These are phyloP conservation scores for Fusarium luffae DNA, from an alignment of 2,329 filamentous ascomycete genomes.

Conservation along the genomic window DNA sequence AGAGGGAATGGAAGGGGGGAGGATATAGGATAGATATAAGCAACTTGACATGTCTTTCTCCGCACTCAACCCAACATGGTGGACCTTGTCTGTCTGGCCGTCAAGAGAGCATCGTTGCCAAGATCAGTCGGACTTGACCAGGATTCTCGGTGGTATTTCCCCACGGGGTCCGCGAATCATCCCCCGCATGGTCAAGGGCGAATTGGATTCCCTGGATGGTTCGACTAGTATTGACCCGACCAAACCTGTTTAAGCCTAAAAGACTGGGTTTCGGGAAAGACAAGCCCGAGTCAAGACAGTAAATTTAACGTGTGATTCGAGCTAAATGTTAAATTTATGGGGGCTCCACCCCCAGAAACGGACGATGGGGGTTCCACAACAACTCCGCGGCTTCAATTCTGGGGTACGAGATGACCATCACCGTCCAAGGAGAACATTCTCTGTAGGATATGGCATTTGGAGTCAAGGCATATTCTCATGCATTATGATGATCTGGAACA, in stretches of 20 bases:
- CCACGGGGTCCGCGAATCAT: slow-evolving; percentile 35
- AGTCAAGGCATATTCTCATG: neutral
- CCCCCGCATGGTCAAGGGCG: slow-evolving; percentile 15
- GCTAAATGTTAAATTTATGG: neutral
- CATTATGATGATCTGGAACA: neutral
- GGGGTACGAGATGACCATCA: slow-evolving; percentile 8
- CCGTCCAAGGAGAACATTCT: neutral
- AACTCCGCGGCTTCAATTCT: slow-evolving; percentile 13
- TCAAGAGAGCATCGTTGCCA: neutral
- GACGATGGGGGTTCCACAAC: slow-evolving; percentile 13
- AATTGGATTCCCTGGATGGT: neutral
- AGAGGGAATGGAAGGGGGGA: neutral
- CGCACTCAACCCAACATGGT: slow-evolving; percentile 11
- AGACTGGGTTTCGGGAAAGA: neutral
- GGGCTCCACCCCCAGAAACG: slow-evolving; percentile 3
- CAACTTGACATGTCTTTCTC: slow-evolving; percentile 6
- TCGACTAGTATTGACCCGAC: slow-evolving; percentile 21
- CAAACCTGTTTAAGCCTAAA: neutral
- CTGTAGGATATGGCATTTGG: neutral
- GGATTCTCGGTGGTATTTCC: slow-evolving; percentile 33
- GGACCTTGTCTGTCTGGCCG: neutral
- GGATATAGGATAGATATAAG: slow-evolving; percentile 17
- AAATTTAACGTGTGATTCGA: neutral
- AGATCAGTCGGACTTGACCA: neutral
- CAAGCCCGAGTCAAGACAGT: neutral